These are phyloP conservation scores for Penicillium sp. DNA, from an alignment of 2,329 filamentous ascomycete genomes.

Conservation along the genomic window DNA sequence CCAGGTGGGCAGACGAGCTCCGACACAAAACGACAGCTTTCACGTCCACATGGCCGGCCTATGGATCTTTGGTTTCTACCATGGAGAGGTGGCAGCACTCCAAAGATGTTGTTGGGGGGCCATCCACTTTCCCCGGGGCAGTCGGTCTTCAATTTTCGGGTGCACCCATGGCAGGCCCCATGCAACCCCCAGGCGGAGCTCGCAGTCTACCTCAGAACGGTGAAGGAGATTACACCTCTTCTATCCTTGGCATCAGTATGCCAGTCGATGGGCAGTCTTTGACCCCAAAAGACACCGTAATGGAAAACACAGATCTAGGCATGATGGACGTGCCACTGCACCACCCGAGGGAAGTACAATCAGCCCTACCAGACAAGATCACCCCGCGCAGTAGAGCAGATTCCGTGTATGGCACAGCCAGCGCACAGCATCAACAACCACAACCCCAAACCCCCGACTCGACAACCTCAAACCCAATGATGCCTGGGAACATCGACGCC, in stretches of 20 bases:
- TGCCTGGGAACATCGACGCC: conserved; percentile 38
- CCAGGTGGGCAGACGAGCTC: conserved; percentile 36
- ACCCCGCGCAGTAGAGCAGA: conserved; percentile 21
- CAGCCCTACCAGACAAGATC: conserved; percentile 21
- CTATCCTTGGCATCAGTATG: conserved; percentile 36
- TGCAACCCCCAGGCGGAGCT: conserved; percentile 13
- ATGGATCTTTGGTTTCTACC: conserved; percentile 30
- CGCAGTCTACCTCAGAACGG: conserved; percentile 14
- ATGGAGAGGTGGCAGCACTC: conserved; percentile 33
- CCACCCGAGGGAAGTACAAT: conserved; percentile 11
- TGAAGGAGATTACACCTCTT: conserved; percentile 27
- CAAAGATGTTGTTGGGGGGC: conserved; percentile 15
- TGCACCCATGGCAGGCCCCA: conserved; percentile 3
- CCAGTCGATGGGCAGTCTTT: conserved; percentile 34
- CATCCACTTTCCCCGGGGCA: conserved; percentile 11
- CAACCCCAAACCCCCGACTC: conserved; percentile 39
- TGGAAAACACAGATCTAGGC: conserved; percentile 30
- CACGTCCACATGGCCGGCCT: conserved; percentile 36
- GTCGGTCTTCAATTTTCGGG: conserved; percentile 1
- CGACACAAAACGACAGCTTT: conserved; percentile 30
- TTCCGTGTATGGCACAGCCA: conserved; percentile 16
- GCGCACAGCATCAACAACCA: conserved; percentile 22
- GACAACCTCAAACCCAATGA: conserved; percentile 28
- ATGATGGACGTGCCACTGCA: conserved; percentile 27
- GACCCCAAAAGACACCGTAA: conserved; percentile 34